Conservation (phyloP, 1,284 basidiomycete genomes). For the Marasmius oreades region DNA sequence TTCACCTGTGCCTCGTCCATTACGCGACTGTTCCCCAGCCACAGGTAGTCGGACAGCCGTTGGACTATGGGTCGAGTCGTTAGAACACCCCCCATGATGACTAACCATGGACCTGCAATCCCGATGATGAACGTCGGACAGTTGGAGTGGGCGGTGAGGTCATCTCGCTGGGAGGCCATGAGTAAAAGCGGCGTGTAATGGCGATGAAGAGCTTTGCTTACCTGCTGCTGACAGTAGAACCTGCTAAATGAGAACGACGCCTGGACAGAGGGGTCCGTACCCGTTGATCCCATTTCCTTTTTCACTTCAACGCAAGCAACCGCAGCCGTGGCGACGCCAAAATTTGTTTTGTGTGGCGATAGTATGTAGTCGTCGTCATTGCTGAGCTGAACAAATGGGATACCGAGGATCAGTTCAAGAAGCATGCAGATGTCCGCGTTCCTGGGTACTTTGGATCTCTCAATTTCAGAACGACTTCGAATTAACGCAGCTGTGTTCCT, state of each 20-base stretch:
- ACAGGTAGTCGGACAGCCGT: slow-evolving; percentile 6
- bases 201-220: neutral
- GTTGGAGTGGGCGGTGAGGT: slow-evolving; percentile 1
- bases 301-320: slow-evolving; percentile 1
- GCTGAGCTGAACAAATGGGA: neutral
- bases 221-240: slow-evolving; percentile 5
- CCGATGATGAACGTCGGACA: slow-evolving; percentile 14
- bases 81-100: slow-evolving; percentile 11
- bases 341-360: neutral
- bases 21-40: slow-evolving; percentile 5
- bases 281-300: slow-evolving; percentile 7
- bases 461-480: slow-evolving; percentile 4
- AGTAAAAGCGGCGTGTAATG: neutral
- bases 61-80: slow-evolving; percentile 11
- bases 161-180: neutral
- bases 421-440: neutral
- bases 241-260: slow-evolving; percentile 7
- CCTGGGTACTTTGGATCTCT: neutral
- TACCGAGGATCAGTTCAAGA: slow-evolving; percentile 6
- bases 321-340: neutral
- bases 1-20: slow-evolving; percentile 1
- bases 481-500: slow-evolving; percentile 9
- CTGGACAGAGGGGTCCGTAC: slow-evolving; percentile 14
- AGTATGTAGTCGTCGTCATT: slow-evolving; percentile 7
- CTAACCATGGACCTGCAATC: slow-evolving; percentile 11